A percentile compares a stretch with the other conserved stretches of the same genome.
Evolutionary conservation across 805 yeast genomes (phyloP).

Genomic region (Saturnispora serradocipensis): DNA sequence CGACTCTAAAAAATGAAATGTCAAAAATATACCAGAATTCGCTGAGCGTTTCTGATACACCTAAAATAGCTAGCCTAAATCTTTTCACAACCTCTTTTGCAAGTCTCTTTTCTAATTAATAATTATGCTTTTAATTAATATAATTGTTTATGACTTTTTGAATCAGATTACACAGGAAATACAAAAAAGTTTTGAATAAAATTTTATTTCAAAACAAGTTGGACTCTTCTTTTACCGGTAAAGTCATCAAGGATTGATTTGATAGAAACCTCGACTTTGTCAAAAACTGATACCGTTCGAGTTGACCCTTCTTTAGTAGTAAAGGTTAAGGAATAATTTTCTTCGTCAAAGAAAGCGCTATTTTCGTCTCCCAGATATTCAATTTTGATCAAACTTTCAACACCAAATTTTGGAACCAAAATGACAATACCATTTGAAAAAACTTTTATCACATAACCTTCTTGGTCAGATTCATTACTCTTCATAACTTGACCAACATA

Average conservation of each 20-base stretch:
- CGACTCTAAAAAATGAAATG: not conserved
- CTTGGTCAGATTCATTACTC: conserved; percentile 67
- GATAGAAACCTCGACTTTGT: conserved; percentile 75
- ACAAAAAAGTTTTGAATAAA: not conserved
- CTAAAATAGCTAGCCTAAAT: conserved; percentile 5
- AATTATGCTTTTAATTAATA: not conserved
- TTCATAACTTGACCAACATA: conserved; percentile 97
- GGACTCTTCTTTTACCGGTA: conserved; percentile 90
- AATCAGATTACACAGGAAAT: not conserved
- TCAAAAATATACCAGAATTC: not conserved
- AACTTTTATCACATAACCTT: conserved; percentile 86
- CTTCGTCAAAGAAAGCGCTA: conserved; percentile 66
- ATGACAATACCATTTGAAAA: conserved; percentile 93
- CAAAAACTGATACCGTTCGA: conserved; percentile 56
- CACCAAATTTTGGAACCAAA: conserved; percentile 90
- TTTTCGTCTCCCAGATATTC: conserved; percentile 62
- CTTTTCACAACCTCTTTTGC: not conserved
- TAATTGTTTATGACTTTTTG: not conserved
- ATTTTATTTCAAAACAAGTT: conserved; percentile 44
- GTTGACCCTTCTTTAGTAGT: conserved; percentile 30
- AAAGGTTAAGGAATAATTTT: conserved; percentile 59
- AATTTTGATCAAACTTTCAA: conserved; percentile 82
- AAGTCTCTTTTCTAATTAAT: not conserved
- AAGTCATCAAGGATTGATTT: conserved; percentile 74
- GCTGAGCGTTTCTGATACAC: not conserved